Conservation (phyloP, 306 rosid species). For the Rosa persica region DNA sequence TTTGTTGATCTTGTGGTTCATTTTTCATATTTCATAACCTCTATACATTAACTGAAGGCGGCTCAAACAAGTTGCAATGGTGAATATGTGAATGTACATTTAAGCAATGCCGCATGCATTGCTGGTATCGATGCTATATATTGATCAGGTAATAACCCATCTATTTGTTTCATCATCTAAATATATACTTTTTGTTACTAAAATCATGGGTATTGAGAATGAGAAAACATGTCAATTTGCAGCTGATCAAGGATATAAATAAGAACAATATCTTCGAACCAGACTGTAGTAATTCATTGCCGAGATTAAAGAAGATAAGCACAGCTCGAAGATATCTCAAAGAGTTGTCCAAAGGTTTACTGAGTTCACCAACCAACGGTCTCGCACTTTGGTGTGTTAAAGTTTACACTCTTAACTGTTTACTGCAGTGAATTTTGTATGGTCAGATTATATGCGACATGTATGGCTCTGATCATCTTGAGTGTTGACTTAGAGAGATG, state of each 20-base stretch:
- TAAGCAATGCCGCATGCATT: conserved; percentile 17
- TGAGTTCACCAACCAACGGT: background rate
- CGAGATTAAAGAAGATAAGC: conserved; percentile 5
- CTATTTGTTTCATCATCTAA: background rate
- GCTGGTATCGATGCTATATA: conserved; percentile 18
- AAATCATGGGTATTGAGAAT: background rate
- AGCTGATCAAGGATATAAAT: conserved; percentile 23
- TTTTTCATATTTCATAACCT: background rate
- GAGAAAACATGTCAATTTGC: conserved; percentile 6
- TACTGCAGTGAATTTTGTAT: no score
- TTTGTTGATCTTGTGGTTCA: background rate
- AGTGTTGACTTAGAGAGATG: no score
- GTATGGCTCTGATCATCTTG: no score
- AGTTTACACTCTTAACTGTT: no score
- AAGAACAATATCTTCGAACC: conserved; percentile 17
- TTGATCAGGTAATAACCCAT: background rate
- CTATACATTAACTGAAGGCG: conserved; percentile 9
- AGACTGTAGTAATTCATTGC: conserved; percentile 10
- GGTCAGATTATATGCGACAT: no score
- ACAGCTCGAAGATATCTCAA: conserved; percentile 10
- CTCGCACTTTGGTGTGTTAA: conserved; percentile 10
- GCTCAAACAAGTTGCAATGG: conserved; percentile 25
- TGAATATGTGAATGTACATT: conserved; percentile 18
- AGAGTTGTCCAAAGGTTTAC: background rate
- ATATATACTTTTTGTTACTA: background rate